Evolutionary conservation across 1,284 basidiomycete genomes (phyloP).

Genomic region (Cerrena zonata): DNA sequence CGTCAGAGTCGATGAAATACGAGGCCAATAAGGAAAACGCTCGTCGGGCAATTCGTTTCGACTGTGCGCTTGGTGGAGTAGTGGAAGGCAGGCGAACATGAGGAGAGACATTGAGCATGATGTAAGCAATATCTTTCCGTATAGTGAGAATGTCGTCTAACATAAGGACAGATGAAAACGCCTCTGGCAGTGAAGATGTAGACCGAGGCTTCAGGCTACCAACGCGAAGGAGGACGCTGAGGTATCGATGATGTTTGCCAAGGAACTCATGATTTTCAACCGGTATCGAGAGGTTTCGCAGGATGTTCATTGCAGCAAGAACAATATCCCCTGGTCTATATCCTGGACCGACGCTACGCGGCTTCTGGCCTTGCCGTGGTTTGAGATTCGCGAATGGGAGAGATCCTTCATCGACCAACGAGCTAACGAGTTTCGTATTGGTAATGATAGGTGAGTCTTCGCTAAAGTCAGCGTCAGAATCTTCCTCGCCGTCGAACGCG

Average conservation of each 20-base stretch:
- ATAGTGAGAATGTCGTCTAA: constrained; percentile 67
- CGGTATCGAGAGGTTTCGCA: constrained; percentile 79
- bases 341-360: constrained; percentile 42
- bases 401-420: constrained; percentile 51
- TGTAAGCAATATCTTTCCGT: constrained; percentile 74
- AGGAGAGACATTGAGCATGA: constrained; percentile 63
- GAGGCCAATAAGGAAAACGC: constrained; percentile 70
- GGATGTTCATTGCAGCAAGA: constrained; percentile 70
- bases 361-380: constrained; percentile 42
- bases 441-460: constrained; percentile 40
- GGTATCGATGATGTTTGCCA: constrained; percentile 56
- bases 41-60: constrained; percentile 43
- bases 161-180: constrained; percentile 54
- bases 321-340: constrained; percentile 68
- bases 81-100: constrained; percentile 42
- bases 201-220: constrained; percentile 41
- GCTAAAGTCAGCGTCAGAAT: constrained; percentile 28
- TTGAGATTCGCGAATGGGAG: constrained; percentile 54
- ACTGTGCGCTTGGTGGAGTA: constrained; percentile 32
- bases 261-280: constrained; percentile 70
- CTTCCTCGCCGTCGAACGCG: constrained; percentile 60
- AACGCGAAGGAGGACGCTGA: constrained; percentile 67
- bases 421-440: constrained; percentile 58
- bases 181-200: constrained; percentile 34
- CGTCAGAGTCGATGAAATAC: constrained; percentile 67